Evolutionary conservation across 352 stramenopile species (phyloP), one percentile per base, ranked within the genome.

Genomic region (Phytophthora brassicae): DNA sequence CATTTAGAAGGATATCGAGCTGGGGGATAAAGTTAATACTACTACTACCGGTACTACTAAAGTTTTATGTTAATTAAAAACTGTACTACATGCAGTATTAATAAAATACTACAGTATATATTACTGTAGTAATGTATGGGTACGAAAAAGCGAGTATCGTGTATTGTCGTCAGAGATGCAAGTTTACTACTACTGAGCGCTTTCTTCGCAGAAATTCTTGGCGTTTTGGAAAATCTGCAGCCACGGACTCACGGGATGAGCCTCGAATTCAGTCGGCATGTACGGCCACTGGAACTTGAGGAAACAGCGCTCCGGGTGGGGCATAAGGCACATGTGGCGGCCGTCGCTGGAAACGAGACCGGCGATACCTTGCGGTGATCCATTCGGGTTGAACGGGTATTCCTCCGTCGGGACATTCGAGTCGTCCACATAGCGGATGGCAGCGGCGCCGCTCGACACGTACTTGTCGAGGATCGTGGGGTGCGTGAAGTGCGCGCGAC

Each of bases 371-470:
- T 91, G 72, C 4, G 94, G 92, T 64, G 96, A 99, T 6, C 98
- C 98, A 76, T 99, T 99, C 50, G 98, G 97, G 75, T 99, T 99
- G 84, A 99, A 99, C 33, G 98, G 98, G 77, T 99, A 99, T 57
- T 91, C 87, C 61, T 98, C 79, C 39, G 97, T 99, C 14, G 94
- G 68, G 35, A 91, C 67, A 61, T 98, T 98, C 24, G 66, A 81
- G 76, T 99, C 97, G 69, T 99, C 95, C 16, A 99, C 97, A 70
- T 98, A 99, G 29, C 96, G 92, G 53, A 99, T 80, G 5, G 97
- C 95, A 16, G 94, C 95, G n/a, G 99, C 81, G 13, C 96, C 90
- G 12, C 92, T 89, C 46, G 92, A 73, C 23, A 98, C 64, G 35
- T 98, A 95, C 47, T 72, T 72, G 36, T 98, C 79, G 53, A 96